Evolutionary conservation across 2,329 filamentous ascomycete genomes (phyloP), one percentile per base, ranked within the genome.

Genomic region (Trichoderma afroharzianum): DNA sequence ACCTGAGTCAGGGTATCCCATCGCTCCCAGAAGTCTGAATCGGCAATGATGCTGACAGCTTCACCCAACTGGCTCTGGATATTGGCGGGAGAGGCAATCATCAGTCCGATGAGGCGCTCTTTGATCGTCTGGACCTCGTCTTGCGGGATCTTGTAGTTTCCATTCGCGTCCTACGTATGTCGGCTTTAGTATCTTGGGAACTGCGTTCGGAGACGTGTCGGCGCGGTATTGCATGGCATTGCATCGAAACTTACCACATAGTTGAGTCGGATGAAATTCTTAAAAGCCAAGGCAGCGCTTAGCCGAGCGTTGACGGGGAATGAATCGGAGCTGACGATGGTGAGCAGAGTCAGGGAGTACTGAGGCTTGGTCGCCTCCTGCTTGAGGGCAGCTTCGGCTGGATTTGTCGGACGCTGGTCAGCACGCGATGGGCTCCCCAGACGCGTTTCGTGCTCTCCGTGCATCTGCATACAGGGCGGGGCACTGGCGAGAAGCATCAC

Each of bases 1-100:
- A 93, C 91, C 84, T 93, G 89, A 32, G 97, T 95, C 72, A 99
- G 87, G n/a, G 95, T 97, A 79, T 98, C 93, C 96, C 96, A 99
- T 78, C 92, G 88, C 81, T 92, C 87, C 92, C 93, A 99, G 82
- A 99, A 99, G 81, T 99, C 96, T 76, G 95, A 98, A 82, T 98
- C 95, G 73, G 96, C 96, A 78, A 99, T 98, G 77, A 97, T 90
- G 83, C 95, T 98, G 81, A 98, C 97, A 74, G 96, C 95, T 80
- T 98, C 96, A 76, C 96, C 96, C 47, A 99, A 88, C 83, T 99
- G 96, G 73, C 93, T 90, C 83, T 98, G 97, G 75, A 99, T 92
- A 72, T 90, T 92, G 21, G 93, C 82, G 4, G 95, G 96, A 28
- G 96, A 94, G 9, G 92, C 91, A 78, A 98, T 97, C 96, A 99